phyloP scores from a whole-genome alignment of 202 grass and related monocot species.

The Setaria italica region DNA sequence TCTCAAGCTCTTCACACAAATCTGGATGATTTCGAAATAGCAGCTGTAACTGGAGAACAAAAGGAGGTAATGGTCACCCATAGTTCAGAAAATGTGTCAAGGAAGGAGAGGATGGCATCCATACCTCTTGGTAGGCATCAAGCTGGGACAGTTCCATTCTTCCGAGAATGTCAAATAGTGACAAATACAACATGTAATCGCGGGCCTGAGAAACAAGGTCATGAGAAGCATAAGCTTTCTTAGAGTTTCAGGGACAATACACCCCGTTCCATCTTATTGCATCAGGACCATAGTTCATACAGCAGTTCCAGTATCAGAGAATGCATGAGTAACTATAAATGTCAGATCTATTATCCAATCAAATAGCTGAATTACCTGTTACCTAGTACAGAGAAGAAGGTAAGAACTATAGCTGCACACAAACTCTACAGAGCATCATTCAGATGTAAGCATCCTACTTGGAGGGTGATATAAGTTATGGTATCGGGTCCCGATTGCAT shows the following conservation, averaged over 20 bases:
- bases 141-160: conserved; percentile 57
- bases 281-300: neutral
- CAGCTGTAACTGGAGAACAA: conserved; percentile 64
- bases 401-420: neutral
- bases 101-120: neutral
- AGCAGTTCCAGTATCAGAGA: neutral
- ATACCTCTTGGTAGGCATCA: conserved; percentile 72
- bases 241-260: neutral
- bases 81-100: neutral
- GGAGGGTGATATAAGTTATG: neutral
- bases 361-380: conserved; percentile 4
- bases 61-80: neutral
- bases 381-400: neutral
- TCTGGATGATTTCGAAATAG: conserved; percentile 78
- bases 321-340: neutral
- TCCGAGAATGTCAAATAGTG: conserved; percentile 81
- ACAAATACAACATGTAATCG: conserved; percentile 74
- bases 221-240: neutral
- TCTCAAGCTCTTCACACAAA: conserved; percentile 65
- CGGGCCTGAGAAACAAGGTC: conserved; percentile 64
- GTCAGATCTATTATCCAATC: neutral
- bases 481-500: neutral
- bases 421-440: neutral
- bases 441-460: neutral
- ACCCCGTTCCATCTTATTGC: neutral